Conservation (phyloP, 257 asterid species). For the Vinca minor region DNA sequence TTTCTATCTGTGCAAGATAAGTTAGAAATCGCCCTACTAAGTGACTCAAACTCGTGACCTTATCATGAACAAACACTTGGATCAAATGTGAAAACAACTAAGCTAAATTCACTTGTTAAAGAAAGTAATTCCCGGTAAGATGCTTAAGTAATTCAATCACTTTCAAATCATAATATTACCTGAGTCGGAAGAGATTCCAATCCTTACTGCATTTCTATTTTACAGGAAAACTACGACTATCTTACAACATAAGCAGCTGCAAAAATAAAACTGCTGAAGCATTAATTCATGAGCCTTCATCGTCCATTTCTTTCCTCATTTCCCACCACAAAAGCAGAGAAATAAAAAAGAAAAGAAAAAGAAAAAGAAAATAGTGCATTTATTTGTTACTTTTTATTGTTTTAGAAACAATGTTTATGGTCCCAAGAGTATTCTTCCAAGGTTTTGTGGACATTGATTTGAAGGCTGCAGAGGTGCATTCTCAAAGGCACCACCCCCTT, state of each 20-base stretch:
- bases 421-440: slow-evolving; percentile 33
- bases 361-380: not conserved
- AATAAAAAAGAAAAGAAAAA: no score
- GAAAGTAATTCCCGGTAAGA: no score
- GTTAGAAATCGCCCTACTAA: no score
- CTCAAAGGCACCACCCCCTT: slow-evolving; percentile 23
- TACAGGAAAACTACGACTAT: slow-evolving; percentile 6
- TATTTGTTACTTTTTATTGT: slow-evolving; percentile 8
- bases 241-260: slow-evolving; percentile 20
- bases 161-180: not conserved
- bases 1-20: no score
- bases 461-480: slow-evolving; percentile 27
- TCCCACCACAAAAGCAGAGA: slow-evolving; percentile 14
- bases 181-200: slow-evolving; percentile 4
- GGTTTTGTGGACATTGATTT: slow-evolving; percentile 31
- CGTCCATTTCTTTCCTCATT: not conserved
- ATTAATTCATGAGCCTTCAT: slow-evolving; percentile 11
- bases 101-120: no score
- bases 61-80: no score
- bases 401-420: slow-evolving; percentile 24
- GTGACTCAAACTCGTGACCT: no score
- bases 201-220: slow-evolving; percentile 8
- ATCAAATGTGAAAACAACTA: no score
- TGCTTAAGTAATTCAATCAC: no score
- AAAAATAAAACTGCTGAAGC: slow-evolving; percentile 8